Conservation (phyloP, 1,139 yeast species). For the Saccharomyces pastorianus region DNA sequence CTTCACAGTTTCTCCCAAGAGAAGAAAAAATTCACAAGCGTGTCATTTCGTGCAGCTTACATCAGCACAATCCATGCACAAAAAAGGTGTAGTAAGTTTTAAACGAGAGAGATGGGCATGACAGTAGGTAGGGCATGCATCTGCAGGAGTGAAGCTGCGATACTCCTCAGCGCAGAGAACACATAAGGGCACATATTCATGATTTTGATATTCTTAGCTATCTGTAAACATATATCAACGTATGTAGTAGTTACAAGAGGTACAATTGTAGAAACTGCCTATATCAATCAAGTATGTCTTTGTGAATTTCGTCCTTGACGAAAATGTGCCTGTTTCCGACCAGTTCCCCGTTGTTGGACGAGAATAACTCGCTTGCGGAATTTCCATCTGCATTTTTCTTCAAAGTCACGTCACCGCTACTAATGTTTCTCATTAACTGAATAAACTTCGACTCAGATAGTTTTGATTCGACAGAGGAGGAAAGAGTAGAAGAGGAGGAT, state of each 20-base stretch:
- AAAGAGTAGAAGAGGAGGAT: conserved; percentile 11
- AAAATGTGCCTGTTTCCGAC: conserved; percentile 24
- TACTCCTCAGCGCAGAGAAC: neutral
- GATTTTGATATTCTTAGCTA: neutral
- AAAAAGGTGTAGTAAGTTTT: neutral
- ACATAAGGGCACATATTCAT: neutral
- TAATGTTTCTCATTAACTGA: conserved; percentile 25
- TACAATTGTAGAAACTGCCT: neutral
- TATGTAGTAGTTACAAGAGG: neutral
- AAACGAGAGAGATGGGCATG: neutral
- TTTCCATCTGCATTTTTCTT: conserved; percentile 13
- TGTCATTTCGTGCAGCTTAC: conserved; percentile 1
- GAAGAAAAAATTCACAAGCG: neutral
- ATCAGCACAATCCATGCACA: neutral
- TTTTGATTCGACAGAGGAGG: conserved; percentile 15
- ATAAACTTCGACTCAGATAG: conserved; percentile 26
- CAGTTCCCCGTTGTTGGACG: conserved; percentile 19
- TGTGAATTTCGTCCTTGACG: conserved; percentile 1
- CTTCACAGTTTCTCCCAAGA: neutral
- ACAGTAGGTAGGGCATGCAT: neutral
- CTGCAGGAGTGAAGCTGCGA: neutral
- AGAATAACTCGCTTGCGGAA: neutral
- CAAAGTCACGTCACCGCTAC: conserved; percentile 28
- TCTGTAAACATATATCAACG: neutral
- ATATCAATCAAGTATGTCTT: neutral